phyloP scores from a whole-genome alignment of 148 eudicot species.

The Mesembryanthemum crystallinum region DNA sequence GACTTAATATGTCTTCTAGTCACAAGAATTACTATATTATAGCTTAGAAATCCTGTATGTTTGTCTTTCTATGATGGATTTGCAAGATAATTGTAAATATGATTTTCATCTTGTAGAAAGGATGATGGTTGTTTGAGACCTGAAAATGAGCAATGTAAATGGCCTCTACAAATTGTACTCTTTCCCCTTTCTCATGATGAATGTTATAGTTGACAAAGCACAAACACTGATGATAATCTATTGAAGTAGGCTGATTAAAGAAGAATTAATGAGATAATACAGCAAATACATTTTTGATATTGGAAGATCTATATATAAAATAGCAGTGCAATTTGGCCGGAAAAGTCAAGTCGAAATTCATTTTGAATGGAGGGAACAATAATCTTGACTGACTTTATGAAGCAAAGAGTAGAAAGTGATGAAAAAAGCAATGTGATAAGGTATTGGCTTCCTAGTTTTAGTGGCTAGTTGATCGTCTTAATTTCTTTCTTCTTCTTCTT shows the following conservation, averaged over 20 bases:
- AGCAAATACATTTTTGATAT: neutral
- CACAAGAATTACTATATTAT: neutral
- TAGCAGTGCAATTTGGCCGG: neutral
- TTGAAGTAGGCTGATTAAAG: neutral
- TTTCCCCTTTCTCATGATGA: neutral
- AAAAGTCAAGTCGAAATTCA: neutral
- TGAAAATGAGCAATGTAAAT: neutral
- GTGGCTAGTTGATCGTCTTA: neutral
- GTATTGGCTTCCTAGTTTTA: neutral
- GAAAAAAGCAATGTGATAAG: neutral
- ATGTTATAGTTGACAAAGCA: neutral
- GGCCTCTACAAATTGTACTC: neutral
- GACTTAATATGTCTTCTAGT: constrained; percentile 13
- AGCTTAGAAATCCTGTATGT: neutral
- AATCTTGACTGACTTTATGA: neutral
- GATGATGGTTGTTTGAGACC: constrained; percentile 9
- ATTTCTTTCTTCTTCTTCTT: neutral
- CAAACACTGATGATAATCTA: neutral
- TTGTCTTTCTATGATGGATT: neutral
- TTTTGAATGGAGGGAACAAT: neutral
- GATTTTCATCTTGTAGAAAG: neutral
- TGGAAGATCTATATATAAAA: neutral
- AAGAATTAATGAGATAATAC: neutral
- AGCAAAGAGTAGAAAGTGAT: neutral
- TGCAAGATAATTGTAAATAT: neutral